Percentiles rank a stretch among this genome's conserved stretches.
These are phyloP conservation scores for Psilocybe tampanensis DNA, from an alignment of 768 basidiomycete species.

Conservation along the genomic window DNA sequence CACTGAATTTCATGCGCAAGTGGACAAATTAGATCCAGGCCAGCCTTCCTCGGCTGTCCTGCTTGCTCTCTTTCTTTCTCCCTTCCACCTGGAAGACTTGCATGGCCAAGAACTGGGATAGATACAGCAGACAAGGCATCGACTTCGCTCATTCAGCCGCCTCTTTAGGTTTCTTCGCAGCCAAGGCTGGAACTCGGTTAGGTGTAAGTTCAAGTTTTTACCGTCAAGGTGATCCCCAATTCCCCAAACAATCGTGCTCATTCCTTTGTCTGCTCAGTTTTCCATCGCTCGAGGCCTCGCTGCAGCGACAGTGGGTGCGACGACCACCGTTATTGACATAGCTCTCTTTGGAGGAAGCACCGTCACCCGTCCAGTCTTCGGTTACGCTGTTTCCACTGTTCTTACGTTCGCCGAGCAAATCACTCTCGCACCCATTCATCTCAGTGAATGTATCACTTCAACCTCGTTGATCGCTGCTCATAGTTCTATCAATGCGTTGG, in stretches of 20 bases:
- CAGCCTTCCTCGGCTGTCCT: background rate
- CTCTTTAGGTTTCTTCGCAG: slow-evolving; percentile 67
- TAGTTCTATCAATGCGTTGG: slow-evolving; percentile 73
- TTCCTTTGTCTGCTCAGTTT: slow-evolving; percentile 47
- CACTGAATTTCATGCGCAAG: slow-evolving; percentile 8
- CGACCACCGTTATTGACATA: slow-evolving; percentile 63
- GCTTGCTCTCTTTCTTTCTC: slow-evolving; percentile 1
- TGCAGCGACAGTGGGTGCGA: slow-evolving; percentile 56
- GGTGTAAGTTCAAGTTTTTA: slow-evolving; percentile 64
- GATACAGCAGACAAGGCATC: slow-evolving; percentile 57
- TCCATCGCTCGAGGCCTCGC: slow-evolving; percentile 65
- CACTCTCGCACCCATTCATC: slow-evolving; percentile 72
- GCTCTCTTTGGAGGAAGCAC: slow-evolving; percentile 64
- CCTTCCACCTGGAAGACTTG: slow-evolving; percentile 5
- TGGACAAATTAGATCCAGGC: background rate
- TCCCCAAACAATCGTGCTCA: background rate
- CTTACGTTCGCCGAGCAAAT: slow-evolving; percentile 71
- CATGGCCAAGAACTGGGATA: slow-evolving; percentile 51
- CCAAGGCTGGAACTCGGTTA: slow-evolving; percentile 66
- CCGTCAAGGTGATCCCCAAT: background rate
- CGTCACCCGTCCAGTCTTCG: slow-evolving; percentile 59
- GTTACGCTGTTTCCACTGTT: slow-evolving; percentile 59
- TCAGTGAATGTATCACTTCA: slow-evolving; percentile 77
- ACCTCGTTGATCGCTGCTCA: slow-evolving; percentile 76
- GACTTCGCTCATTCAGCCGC: slow-evolving; percentile 68